phyloP scores from a whole-genome alignment of 2,329 filamentous ascomycete genomes.

The Aureobasidium sp. region DNA sequence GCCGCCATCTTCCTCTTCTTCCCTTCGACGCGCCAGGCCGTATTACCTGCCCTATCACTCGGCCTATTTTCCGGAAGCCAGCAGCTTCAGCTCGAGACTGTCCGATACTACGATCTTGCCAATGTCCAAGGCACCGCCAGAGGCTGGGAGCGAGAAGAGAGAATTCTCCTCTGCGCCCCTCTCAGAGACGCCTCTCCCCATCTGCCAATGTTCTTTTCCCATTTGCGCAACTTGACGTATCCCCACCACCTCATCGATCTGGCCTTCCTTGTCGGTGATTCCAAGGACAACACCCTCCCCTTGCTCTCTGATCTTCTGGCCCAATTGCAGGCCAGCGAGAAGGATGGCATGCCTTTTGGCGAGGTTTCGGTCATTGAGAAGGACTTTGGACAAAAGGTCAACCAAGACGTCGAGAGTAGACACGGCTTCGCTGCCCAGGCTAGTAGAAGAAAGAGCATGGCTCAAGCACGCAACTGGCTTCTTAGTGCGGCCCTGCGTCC shows the following conservation, averaged over 20 bases:
- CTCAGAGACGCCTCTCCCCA: conserved; percentile 88
- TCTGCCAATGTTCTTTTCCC: conserved; percentile 97
- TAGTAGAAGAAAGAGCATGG: conserved; percentile 90
- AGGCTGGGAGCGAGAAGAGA: conserved; percentile 93
- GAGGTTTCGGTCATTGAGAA: conserved; percentile 98
- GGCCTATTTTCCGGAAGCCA: conserved; percentile 56
- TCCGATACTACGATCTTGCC: conserved; percentile 92
- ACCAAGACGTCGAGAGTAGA: conserved; percentile 93
- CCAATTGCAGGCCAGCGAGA: conserved; percentile 68
- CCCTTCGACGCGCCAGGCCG: conserved; percentile 59
- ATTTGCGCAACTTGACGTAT: conserved; percentile 92
- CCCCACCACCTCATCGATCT: conserved; percentile 94
- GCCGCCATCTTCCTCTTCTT: conserved; percentile 64
- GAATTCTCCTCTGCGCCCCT: conserved; percentile 89
- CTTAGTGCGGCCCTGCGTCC: conserved; percentile 86
- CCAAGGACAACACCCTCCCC: conserved; percentile 79
- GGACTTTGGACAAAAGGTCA: conserved; percentile 95
- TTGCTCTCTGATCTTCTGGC: conserved; percentile 69
- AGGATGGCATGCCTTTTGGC: conserved; percentile 76
- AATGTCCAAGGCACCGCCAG: conserved; percentile 84
- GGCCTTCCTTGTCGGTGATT: conserved; percentile 94
- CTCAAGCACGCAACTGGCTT: conserved; percentile 94
- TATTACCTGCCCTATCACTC: conserved; percentile 57
- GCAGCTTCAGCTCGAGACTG: conserved; percentile 78
- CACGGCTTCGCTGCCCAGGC: conserved; percentile 97